Conservation (phyloP, 1,139 yeast species). For the Blastobotrys proliferans region DNA sequence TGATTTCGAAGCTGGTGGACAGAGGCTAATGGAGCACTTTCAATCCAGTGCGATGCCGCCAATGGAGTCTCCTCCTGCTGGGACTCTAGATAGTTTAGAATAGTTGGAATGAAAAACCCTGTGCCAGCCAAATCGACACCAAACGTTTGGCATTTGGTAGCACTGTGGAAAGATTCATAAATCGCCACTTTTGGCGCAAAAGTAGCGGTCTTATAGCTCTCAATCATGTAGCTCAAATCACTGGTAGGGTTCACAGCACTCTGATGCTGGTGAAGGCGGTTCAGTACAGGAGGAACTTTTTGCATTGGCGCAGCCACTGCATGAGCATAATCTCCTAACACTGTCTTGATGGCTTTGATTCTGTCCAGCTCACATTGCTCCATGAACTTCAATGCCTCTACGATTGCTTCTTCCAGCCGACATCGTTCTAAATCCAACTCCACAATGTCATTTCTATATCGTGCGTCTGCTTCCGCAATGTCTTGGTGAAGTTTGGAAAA, state of each 20-base stretch:
- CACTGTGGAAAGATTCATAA: slow-evolving; percentile 63
- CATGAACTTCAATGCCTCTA: slow-evolving; percentile 64
- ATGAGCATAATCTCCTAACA: slow-evolving; percentile 58
- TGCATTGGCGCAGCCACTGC: slow-evolving; percentile 45
- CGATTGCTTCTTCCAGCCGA: slow-evolving; percentile 61
- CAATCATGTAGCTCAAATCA: slow-evolving; percentile 59
- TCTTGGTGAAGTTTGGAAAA: slow-evolving; percentile 24
- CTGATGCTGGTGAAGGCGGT: slow-evolving; percentile 50
- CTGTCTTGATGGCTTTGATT: slow-evolving; percentile 61
- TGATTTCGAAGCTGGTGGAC: slow-evolving; percentile 61
- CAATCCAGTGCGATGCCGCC: slow-evolving; percentile 24
- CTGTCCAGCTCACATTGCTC: slow-evolving; percentile 77
- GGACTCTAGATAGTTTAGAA: slow-evolving; percentile 60
- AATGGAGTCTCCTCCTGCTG: slow-evolving; percentile 62
- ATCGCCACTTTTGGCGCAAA: slow-evolving; percentile 66
- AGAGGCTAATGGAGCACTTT: slow-evolving; percentile 55
- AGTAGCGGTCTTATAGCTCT: slow-evolving; percentile 62
- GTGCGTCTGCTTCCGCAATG: slow-evolving; percentile 44
- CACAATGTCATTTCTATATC: slow-evolving; percentile 51
- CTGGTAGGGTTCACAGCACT: slow-evolving; percentile 57
- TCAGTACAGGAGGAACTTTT: slow-evolving; percentile 25
- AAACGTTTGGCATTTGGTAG: slow-evolving; percentile 63
- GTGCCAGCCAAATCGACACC: slow-evolving; percentile 73
- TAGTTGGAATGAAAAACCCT: slow-evolving; percentile 59
- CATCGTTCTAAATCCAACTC: slow-evolving; percentile 64